These are phyloP conservation scores for Phytophthora multivora DNA, from an alignment of 352 stramenopile genomes.

Conservation along the genomic window DNA sequence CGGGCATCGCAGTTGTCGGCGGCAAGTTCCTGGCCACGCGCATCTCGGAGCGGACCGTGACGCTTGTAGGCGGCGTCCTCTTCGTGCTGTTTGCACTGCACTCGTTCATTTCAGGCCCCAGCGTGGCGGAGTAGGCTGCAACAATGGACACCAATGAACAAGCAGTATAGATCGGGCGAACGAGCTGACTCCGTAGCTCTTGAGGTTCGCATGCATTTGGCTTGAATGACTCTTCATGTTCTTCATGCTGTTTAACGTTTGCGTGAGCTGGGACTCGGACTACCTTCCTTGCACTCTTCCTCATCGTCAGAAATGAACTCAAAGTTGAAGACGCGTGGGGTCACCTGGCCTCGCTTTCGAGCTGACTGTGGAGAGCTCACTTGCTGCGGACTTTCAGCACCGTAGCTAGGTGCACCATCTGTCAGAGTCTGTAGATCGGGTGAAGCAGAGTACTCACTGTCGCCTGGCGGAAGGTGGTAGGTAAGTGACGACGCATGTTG, in stretches of 20 bases:
- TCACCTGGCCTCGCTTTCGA: slow-evolving; percentile 12
- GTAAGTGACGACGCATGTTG: slow-evolving; percentile 16
- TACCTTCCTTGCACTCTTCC: slow-evolving; percentile 25
- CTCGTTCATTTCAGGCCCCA: slow-evolving; percentile 92
- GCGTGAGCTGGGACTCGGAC: slow-evolving; percentile 7
- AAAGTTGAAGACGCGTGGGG: slow-evolving; percentile 51
- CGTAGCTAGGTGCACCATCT: slow-evolving; percentile 2
- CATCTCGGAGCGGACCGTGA: slow-evolving; percentile 98
- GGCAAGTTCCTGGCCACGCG: slow-evolving; percentile 97
- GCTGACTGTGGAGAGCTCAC: background rate
- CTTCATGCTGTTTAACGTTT: slow-evolving; percentile 12
- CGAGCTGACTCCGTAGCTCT: slow-evolving; percentile 9
- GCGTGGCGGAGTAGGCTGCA: slow-evolving; percentile 29
- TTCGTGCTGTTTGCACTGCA: slow-evolving; percentile 98
- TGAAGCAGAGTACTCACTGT: slow-evolving; percentile 20
- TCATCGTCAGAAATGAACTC: slow-evolving; percentile 40
- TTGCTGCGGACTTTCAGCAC: background rate
- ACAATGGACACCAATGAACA: slow-evolving; percentile 9
- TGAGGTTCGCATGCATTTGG: slow-evolving; percentile 20
- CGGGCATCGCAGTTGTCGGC: slow-evolving; percentile 96
- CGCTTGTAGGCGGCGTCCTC: slow-evolving; percentile 93
- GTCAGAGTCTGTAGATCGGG: slow-evolving; percentile 19
- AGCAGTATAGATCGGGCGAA: slow-evolving; percentile 36
- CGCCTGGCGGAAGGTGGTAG: slow-evolving; percentile 14
- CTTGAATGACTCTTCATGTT: slow-evolving; percentile 19